A percentile compares a stretch with the other conserved stretches of the same genome.
Evolutionary conservation across 129 eudicot genomes (phyloP).

Genomic region (Escallonia herrerae): DNA sequence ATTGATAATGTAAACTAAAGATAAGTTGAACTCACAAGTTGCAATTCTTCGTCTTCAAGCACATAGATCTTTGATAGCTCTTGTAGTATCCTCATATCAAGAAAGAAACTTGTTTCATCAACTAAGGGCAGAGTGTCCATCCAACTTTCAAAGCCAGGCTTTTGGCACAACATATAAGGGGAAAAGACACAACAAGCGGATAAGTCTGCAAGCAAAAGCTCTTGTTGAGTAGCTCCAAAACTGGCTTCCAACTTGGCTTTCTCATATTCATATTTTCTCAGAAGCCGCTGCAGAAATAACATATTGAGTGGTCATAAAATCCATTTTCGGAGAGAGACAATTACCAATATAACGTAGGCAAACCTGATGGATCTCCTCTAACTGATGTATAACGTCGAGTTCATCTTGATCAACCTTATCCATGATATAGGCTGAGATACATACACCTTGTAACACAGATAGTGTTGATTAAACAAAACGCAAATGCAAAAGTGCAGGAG

Average conservation of each 20-base stretch:
- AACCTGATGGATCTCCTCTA: slow-evolving; percentile 82
- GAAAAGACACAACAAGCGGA: slow-evolving; percentile 55
- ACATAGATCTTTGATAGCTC: slow-evolving; percentile 39
- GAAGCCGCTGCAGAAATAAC: slow-evolving; percentile 43
- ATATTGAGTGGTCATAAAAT: neutral
- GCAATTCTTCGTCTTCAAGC: slow-evolving; percentile 35
- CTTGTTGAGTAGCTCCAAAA: slow-evolving; percentile 14
- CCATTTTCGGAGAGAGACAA: neutral
- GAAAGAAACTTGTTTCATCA: slow-evolving; percentile 52
- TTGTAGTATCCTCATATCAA: slow-evolving; percentile 65
- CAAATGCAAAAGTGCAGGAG: neutral
- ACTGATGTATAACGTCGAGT: slow-evolving; percentile 31
- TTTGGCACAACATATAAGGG: slow-evolving; percentile 33
- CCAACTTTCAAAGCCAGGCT: slow-evolving; percentile 59
- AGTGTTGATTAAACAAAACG: slow-evolving; percentile 5
- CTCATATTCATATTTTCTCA: slow-evolving; percentile 46
- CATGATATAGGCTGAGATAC: slow-evolving; percentile 49
- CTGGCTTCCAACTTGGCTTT: slow-evolving; percentile 40
- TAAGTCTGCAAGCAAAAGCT: slow-evolving; percentile 12
- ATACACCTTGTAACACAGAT: slow-evolving; percentile 49
- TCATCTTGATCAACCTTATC: slow-evolving; percentile 33
- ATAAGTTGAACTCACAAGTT: slow-evolving; percentile 30
- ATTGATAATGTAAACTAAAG: neutral
- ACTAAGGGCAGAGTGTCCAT: slow-evolving; percentile 47
- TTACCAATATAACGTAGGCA: slow-evolving; percentile 1